Evolutionary conservation across 345 rosid species (phyloP).

Genomic region (Erodium maritimum): DNA sequence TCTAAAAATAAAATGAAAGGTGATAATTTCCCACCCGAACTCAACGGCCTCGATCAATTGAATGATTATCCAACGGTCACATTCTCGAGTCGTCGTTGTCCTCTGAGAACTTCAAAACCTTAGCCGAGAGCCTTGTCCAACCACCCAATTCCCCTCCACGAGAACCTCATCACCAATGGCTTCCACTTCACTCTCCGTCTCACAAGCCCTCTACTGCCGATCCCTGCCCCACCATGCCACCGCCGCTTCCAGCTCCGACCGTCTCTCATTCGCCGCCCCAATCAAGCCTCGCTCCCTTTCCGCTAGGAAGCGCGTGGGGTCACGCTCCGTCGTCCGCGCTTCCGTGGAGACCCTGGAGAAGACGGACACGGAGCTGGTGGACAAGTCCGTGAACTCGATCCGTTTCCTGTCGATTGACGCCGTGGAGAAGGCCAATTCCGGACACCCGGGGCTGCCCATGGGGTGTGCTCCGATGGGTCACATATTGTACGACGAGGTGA

Average conservation of each 20-base stretch:
- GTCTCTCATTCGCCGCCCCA: not conserved
- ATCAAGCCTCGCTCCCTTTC: not conserved
- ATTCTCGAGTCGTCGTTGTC: not conserved
- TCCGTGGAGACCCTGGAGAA: not conserved
- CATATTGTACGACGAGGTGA: constrained; percentile 18
- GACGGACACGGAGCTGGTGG: constrained; percentile 12
- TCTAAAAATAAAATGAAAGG: not conserved
- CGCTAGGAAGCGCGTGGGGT: not conserved
- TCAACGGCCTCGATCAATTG: not conserved
- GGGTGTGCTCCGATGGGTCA: constrained; percentile 34
- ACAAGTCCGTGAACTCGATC: constrained; percentile 34
- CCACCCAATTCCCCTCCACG: not conserved
- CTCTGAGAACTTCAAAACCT: not conserved
- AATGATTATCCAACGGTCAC: not conserved
- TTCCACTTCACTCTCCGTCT: not conserved
- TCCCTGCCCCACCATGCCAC: not conserved
- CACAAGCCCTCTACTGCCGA: not conserved
- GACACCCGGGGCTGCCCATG: constrained; percentile 52
- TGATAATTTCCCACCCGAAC: not conserved
- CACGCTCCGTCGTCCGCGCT: not conserved
- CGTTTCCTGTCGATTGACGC: constrained; percentile 45
- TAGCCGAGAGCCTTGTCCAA: not conserved
- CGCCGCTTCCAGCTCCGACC: not conserved
- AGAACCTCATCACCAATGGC: not conserved
- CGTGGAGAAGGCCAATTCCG: constrained; percentile 46